Percentiles rank a stretch among this genome's conserved stretches.
Conservation (phyloP, 2,329 filamentous ascomycete genomes). For the Lachnellula suecica region DNA sequence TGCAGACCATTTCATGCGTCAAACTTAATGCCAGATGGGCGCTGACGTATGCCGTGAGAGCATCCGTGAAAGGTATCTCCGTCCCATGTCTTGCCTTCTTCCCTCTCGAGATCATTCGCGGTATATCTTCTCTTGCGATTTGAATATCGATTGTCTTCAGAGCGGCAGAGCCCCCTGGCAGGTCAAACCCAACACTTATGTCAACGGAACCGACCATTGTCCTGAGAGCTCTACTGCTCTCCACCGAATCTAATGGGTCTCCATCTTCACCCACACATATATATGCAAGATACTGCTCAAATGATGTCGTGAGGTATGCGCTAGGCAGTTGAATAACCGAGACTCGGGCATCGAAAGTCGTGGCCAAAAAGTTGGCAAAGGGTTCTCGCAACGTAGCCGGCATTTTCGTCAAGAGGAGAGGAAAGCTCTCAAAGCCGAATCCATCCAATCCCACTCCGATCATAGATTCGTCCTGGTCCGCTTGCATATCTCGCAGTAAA, state of each 20-base stretch:
- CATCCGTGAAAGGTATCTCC: constrained; percentile 37
- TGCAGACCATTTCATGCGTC: constrained; percentile 37
- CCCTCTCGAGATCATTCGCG: constrained; percentile 27
- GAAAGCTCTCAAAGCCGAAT: constrained; percentile 40
- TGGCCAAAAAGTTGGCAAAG: constrained; percentile 41
- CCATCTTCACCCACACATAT: constrained; percentile 21
- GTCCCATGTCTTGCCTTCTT: constrained; percentile 17
- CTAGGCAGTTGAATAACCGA: constrained; percentile 37
- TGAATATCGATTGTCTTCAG: constrained; percentile 43
- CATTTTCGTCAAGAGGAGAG: constrained; percentile 45
- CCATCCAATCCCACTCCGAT: constrained; percentile 8
- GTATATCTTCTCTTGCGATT: constrained; percentile 40
- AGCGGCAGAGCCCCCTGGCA: constrained; percentile 20
- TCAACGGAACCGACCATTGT: constrained; percentile 27
- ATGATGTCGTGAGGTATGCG: constrained; percentile 33
- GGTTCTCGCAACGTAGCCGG: constrained; percentile 40
- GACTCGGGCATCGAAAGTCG: constrained; percentile 42
- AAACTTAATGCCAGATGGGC: constrained; percentile 41
- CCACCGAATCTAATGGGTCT: constrained; percentile 9
- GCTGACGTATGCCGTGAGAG: constrained; percentile 38
- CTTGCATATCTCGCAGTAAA: constrained; percentile 19
- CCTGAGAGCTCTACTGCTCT: constrained; percentile 14
- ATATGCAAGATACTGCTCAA: constrained; percentile 31
- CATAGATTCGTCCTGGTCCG: constrained; percentile 13
- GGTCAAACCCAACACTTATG: constrained; percentile 29